Evolutionary conservation across 225 moss, liverwort and hornwort genomes (phyloP).

Genomic region (Marchantia polymorpha): DNA sequence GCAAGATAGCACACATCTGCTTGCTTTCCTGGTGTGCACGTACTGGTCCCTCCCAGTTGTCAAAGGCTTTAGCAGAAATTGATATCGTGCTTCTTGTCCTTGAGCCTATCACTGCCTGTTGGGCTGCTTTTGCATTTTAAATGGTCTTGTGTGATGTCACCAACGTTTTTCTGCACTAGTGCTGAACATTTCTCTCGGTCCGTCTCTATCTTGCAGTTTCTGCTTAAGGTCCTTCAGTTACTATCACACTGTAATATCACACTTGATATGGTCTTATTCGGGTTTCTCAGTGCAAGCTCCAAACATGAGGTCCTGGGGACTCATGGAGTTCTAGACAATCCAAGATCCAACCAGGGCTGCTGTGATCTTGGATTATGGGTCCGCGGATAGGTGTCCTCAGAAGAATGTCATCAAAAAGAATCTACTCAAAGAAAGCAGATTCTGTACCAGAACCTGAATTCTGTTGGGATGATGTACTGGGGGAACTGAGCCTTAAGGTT

Average conservation of each 20-base stretch:
- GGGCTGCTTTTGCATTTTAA: no score
- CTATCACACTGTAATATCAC: constrained; percentile 46
- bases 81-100: no score
- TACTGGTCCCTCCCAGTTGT: constrained; percentile 5
- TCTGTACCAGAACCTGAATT: no score
- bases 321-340: constrained; percentile 45
- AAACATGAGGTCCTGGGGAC: constrained; percentile 31
- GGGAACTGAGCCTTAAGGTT: no score
- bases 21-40: constrained; percentile 45
- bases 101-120: no score
- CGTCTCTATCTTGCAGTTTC: constrained; percentile 41
- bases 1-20: constrained; percentile 48
- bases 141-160: not conserved
- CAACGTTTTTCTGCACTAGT: no score
- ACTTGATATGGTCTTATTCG: constrained; percentile 46
- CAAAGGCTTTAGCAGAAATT: no score
- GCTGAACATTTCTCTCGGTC: constrained; percentile 8
- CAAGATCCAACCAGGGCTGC: constrained; percentile 45
- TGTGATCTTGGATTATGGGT: constrained; percentile 49
- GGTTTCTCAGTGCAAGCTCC: constrained; percentile 41
- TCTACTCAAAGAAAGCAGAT: no score
- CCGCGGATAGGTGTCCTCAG: constrained; percentile 45
- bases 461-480: no score
- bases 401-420: no score
- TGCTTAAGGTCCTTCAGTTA: constrained; percentile 52